Evolutionary conservation across 1,139 yeast genomes (phyloP), one percentile per base, ranked within the genome.

Genomic region (Hanseniaspora gamundiae): DNA sequence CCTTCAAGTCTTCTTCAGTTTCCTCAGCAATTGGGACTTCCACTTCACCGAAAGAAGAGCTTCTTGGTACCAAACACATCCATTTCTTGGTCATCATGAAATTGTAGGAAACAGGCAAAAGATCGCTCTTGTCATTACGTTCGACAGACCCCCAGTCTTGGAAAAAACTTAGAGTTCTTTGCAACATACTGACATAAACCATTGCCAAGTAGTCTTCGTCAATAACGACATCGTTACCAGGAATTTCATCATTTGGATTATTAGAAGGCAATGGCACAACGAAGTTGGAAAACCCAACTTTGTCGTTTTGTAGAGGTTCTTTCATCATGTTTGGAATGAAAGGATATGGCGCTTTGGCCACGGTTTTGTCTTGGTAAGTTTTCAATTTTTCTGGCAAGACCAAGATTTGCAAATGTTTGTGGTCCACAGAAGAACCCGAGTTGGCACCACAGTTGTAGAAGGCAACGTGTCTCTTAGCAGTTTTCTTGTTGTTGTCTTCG

Each of bases 371-470:
- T 35, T 87, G 84, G 59, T 73, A 80, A 3, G 85, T 73, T 1
- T 59, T 61, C 57, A 78, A 80, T 30, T 69, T 63, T 10, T 63
- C 60, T 2, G 95, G 94, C 39, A 84, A 65, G 30, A 77, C 71
- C 71, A 91, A 68, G 60, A 88, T 79, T 62, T 91, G 98, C 48
- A 88, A 63, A 64, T 91, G 98, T 56, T 85, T 85, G 64, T 91
- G 98, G 41, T 86, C 81, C 55, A 87, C 93, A 0, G 95, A 85
- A 8, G 95, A 95, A 1, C 97, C 98, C 51, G 94, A 79, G 53
- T 78, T 71, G 22, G 77, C 76, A 4, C 97, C 97, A 58, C 87
- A 79, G 60, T 91, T 91, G 70, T 76, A 91, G 61, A 91, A 88
- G 0, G 86, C 91, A 61, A 88, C 69, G 71, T 72, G 74, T 49